Percentiles rank a stretch among this genome's conserved stretches.
Evolutionary conservation across 1,284 basidiomycete genomes (phyloP).

Genomic region (Caloboletus firmus): DNA sequence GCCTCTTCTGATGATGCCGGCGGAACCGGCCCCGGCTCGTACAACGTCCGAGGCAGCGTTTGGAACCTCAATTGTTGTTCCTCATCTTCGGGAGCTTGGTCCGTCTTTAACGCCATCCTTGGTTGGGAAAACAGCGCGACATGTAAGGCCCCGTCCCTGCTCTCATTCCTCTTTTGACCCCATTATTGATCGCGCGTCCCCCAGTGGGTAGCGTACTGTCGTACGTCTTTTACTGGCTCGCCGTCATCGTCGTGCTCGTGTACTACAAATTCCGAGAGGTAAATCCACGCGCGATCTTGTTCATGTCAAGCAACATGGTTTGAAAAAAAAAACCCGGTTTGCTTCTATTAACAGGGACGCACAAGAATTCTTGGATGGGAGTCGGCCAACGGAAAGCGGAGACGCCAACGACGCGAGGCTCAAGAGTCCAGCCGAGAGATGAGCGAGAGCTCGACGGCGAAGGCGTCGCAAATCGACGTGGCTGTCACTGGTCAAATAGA

Average conservation of each 20-base stretch:
- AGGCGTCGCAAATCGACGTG: conserved; percentile 2
- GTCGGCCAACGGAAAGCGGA: conserved; percentile 41
- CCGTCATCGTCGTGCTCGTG: conserved; percentile 61
- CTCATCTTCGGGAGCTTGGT: conserved; percentile 68
- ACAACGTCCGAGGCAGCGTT: conserved; percentile 75
- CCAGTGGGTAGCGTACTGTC: conserved; percentile 66
- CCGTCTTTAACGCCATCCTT: conserved; percentile 72
- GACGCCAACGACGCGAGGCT: conserved; percentile 27
- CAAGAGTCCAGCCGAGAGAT: neutral
- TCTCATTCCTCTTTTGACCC: neutral
- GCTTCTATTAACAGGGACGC: no score
- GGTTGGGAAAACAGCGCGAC: conserved; percentile 77
- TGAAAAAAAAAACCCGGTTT: no score
- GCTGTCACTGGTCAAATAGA: neutral
- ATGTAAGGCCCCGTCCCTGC: conserved; percentile 33
- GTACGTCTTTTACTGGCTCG: conserved; percentile 82
- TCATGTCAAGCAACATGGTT: no score
- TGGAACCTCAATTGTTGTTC: conserved; percentile 88
- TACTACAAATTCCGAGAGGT: conserved; percentile 72
- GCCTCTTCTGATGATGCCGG: conserved; percentile 72
- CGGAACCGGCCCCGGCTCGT: conserved; percentile 82
- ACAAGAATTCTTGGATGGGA: conserved; percentile 45
- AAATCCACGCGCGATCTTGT: neutral
- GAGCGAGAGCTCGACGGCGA: neutral
- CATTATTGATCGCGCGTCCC: neutral